These are phyloP conservation scores for Cyclotella choctawhatcheeana DNA, from an alignment of 108 stramenopile species.

Conservation along the genomic window DNA sequence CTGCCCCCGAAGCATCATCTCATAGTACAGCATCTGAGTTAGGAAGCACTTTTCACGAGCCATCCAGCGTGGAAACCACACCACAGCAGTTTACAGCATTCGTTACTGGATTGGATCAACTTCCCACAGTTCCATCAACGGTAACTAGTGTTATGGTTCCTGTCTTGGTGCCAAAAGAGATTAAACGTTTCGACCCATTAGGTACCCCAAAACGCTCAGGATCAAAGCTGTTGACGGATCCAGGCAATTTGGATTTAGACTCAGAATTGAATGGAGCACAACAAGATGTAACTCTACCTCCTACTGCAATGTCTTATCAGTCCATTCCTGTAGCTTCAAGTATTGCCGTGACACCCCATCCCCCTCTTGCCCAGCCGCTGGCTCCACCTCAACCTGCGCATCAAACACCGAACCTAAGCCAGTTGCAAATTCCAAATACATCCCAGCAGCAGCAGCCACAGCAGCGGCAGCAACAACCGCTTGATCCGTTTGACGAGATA, in stretches of 20 bases:
- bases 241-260: not conserved
- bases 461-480: not conserved
- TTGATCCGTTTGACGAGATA: constrained; percentile 46
- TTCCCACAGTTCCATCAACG: not conserved
- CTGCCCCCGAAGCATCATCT: not conserved
- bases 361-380: not conserved
- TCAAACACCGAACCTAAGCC: not conserved
- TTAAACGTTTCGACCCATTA: constrained; percentile 36
- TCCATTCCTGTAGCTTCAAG: not conserved
- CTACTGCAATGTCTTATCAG: not conserved
- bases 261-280: not conserved
- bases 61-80: no score
- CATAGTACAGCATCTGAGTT: no score
- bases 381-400: not conserved
- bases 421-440: not conserved
- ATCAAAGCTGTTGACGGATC: not conserved
- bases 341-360: not conserved
- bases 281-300: no score
- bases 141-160: constrained; percentile 1
- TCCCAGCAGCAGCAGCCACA: not conserved
- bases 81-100: not conserved
- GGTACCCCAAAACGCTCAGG: constrained; percentile 31
- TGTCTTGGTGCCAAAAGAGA: not conserved
- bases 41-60: no score
- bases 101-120: constrained; percentile 2